Evolutionary conservation across 129 eudicot genomes (phyloP), one percentile per base, ranked within the genome.

Genomic region (Escallonia rubra): DNA sequence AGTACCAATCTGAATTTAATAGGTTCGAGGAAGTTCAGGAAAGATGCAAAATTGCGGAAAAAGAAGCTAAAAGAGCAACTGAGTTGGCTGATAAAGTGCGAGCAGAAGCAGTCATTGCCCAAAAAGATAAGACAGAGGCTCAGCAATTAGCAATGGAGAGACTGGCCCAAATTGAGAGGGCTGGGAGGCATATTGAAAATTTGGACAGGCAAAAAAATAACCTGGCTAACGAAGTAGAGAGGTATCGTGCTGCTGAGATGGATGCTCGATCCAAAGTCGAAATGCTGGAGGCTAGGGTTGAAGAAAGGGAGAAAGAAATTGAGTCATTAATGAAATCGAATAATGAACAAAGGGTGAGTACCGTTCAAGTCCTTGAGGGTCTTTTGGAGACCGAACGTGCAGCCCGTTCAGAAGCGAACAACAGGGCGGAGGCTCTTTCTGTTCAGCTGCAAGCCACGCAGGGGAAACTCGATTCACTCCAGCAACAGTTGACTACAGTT

Each of bases 371-470:
- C 46, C 97, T 94, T 4, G 92, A 89, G 74, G 34, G 67, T 53
- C 76, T 94, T 9, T 63, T 94, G 64, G 90, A 85, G 69, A 85
- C 82, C 1, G 99, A 94, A 47, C 88, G 99, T 48, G 75, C 69
- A 45, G 97, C 99, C 34, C 93, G 89, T 59, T 83, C 89, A 12
- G 97, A 89, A 63, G 97, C 97, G 10, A 94, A 70, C 62, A 84
- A 82, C 54, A 78, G 97, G 61, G 99, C 99, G 0, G 99, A 94
- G 75, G 90, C 90, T 44, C 90, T 94, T 8, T 94, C 99, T 4
- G 77, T 87, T 65, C 81, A 87, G 87, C 82, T 94, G 23, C 97
- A 94, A 69, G 74, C 85, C 57, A 94, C 96, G 12, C 99, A 94
- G 72, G 87, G 83, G 41, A 90, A 87, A 64, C 87, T 89, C 2